Evolutionary conservation across 345 rosid genomes (phyloP).

Genomic region (Rhodomyrtus tomentosa): DNA sequence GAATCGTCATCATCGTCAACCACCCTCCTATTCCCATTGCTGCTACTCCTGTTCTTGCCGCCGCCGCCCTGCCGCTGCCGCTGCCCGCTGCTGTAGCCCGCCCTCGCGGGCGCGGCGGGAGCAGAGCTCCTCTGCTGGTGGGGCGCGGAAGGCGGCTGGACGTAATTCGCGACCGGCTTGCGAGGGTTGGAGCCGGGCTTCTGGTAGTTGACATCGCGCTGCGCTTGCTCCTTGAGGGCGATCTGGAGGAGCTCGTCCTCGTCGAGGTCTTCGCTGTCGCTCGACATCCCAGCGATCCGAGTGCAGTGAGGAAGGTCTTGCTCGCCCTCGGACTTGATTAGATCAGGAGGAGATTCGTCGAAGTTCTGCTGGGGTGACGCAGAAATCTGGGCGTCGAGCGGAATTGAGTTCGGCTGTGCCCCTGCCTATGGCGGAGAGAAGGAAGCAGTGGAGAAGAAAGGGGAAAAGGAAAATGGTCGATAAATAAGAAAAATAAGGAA

Average conservation of each 20-base stretch:
- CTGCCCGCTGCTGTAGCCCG: not conserved
- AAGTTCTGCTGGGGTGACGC: too few relatives aligned
- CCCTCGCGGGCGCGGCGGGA: not conserved
- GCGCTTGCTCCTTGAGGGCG: slow-evolving; percentile 86
- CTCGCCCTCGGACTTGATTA: not conserved
- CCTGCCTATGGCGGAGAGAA: not conserved
- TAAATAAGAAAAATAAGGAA: not conserved
- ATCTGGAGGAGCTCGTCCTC: slow-evolving; percentile 97
- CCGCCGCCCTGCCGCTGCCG: slow-evolving; percentile 3
- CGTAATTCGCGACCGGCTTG: slow-evolving; percentile 68
- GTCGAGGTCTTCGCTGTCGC: slow-evolving; percentile 63
- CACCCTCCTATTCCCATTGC: slow-evolving; percentile 17
- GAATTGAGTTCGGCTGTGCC: not conserved
- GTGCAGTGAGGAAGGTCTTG: not conserved
- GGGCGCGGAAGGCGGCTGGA: slow-evolving; percentile 36
- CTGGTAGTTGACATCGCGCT: slow-evolving; percentile 63
- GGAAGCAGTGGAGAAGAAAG: not conserved
- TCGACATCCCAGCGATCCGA: slow-evolving; percentile 35
- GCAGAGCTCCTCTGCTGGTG: slow-evolving; percentile 10
- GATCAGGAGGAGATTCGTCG: not conserved
- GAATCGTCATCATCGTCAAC: slow-evolving; percentile 84
- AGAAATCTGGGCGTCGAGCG: not conserved
- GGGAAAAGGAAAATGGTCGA: not conserved
- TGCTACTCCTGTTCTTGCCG: not conserved
- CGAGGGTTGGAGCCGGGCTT: slow-evolving; percentile 6